Evolutionary conservation across 139 green algal species (phyloP).

Genomic region (Limnomonas spitsbergensis): DNA sequence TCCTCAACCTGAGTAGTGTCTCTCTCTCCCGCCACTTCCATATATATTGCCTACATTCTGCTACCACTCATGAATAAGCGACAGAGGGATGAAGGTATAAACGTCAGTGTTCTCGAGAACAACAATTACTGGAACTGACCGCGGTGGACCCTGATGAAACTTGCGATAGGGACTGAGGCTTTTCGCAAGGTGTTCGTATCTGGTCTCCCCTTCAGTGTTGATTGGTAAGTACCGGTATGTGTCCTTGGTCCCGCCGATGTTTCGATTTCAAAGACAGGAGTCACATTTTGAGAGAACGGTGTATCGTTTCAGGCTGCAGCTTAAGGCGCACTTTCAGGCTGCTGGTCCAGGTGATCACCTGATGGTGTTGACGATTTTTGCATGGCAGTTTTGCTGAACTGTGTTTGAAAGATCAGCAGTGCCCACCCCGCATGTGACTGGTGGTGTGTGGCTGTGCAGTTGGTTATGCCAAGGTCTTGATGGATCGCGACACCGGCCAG

Average conservation of each 20-base stretch:
- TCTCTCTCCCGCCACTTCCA: too few relatives aligned
- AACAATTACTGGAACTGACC: background rate
- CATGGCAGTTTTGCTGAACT: background rate
- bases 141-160: background rate
- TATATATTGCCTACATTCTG: too few relatives aligned
- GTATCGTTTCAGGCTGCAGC: background rate
- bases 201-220: background rate
- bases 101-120: background rate
- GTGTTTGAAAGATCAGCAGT: background rate
- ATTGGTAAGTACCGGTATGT: background rate
- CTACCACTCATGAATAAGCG: background rate
- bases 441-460: background rate
- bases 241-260: background rate
- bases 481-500: background rate
- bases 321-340: slow-evolving; percentile 8
- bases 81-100: background rate
- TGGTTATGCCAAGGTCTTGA: slow-evolving; percentile 1
- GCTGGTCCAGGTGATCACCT: background rate
- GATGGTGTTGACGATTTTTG: background rate
- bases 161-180: background rate
- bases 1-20: too few relatives aligned
- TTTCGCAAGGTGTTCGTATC: slow-evolving; percentile 3
- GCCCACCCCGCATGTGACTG: background rate
- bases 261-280: background rate
- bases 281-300: background rate